Conservation (phyloP, 345 rosid genomes). For the Aegle marmelos region DNA sequence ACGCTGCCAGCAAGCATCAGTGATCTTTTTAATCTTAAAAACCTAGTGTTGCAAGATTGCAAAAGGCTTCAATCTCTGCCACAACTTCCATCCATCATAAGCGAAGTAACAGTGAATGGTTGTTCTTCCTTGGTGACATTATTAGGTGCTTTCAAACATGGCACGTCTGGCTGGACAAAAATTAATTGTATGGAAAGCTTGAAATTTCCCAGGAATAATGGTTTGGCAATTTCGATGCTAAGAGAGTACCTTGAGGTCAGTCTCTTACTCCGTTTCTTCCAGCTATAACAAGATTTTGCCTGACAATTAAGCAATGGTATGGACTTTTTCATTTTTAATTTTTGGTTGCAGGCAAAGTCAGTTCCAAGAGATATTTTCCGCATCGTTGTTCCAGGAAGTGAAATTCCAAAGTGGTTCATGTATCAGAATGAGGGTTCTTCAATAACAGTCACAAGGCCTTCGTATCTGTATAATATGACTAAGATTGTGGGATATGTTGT, state of each 20-base stretch:
- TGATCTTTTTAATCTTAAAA: rapidly evolving
- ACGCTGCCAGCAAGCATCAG: no score
- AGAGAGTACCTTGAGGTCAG: not conserved
- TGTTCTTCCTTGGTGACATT: slow-evolving; percentile 20
- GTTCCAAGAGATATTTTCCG: rapidly evolving
- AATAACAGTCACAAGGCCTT: not conserved
- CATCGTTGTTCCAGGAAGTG: slow-evolving; percentile 6
- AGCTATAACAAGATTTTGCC: not conserved
- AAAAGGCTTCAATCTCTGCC: not conserved
- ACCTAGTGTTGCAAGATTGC: not conserved
- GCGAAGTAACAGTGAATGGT: not conserved
- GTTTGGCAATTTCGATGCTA: not conserved
- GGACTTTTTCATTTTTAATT: no score
- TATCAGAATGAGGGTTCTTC: not conserved
- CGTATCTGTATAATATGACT: no score
- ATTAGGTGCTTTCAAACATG: not conserved
- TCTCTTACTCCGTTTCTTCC: not conserved
- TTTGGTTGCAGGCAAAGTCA: not conserved
- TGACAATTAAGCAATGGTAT: not conserved
- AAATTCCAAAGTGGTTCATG: slow-evolving; percentile 14
- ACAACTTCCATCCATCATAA: slow-evolving; percentile 12
- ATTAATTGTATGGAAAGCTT: slow-evolving; percentile 5
- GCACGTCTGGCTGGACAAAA: not conserved
- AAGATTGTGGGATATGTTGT: not conserved
- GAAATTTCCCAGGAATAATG: not conserved